Evolutionary conservation across 2,329 filamentous ascomycete genomes (phyloP).

Genomic region (Ophiostoma piceae): DNA sequence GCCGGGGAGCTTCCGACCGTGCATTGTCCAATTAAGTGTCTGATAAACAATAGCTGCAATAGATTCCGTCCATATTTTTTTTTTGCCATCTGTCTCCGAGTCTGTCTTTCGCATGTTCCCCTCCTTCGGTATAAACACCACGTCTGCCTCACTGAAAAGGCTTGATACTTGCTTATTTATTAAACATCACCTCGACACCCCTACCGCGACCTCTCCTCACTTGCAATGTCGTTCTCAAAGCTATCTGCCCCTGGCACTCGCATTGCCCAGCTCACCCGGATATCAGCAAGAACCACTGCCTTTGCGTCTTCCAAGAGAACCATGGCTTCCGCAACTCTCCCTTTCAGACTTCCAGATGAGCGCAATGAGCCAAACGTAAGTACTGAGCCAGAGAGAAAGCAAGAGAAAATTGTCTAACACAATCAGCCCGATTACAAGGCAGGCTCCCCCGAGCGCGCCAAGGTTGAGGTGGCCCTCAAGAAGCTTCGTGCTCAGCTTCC

Average conservation of each 20-base stretch:
- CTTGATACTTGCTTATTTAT: background rate
- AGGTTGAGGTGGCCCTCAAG: constrained; percentile 75
- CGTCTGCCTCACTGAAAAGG: background rate
- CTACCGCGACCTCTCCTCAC: background rate
- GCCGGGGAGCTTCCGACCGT: background rate
- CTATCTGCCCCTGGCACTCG: background rate
- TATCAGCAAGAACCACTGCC: constrained; percentile 30
- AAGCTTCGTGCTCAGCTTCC: constrained; percentile 68
- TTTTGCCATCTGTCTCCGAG: background rate
- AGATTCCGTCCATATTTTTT: background rate
- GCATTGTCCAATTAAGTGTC: background rate
- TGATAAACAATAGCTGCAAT: background rate
- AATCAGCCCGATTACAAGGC: background rate
- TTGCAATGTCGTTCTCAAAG: constrained; percentile 1
- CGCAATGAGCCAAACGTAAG: constrained; percentile 93
- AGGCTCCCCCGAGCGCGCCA: constrained; percentile 56
- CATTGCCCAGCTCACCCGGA: background rate
- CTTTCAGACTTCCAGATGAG: constrained; percentile 58
- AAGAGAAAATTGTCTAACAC: background rate
- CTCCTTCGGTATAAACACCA: background rate
- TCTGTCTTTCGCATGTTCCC: background rate
- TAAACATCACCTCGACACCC: background rate
- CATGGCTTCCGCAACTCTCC: background rate
- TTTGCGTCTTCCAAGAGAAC: constrained; percentile 3
- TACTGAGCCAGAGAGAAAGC: constrained; percentile 27